Percentiles rank a stretch among this genome's conserved stretches.
Conservation (phyloP, 164 flowering plant genomes). For the Hamamelis virginiana region DNA sequence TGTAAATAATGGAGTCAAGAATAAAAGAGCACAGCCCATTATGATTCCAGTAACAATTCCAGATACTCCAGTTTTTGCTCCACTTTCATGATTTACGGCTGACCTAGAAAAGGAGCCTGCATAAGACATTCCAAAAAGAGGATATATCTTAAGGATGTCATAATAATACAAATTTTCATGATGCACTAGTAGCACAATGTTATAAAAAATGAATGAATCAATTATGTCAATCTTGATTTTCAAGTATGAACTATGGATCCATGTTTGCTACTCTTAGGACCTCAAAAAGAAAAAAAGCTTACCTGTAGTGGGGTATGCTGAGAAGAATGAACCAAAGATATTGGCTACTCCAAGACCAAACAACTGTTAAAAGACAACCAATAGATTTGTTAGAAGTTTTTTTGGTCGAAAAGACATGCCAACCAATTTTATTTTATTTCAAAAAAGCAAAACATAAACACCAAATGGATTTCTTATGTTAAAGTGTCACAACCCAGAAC, state of each 20-base stretch:
- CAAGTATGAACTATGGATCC: neutral
- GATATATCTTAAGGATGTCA: constrained; percentile 1
- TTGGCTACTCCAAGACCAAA: constrained; percentile 98
- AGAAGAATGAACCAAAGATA: constrained; percentile 87
- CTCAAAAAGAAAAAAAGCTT: constrained; percentile 11
- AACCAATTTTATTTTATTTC: neutral
- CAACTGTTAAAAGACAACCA: constrained; percentile 47
- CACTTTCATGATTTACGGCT: constrained; percentile 98
- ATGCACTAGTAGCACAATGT: no score
- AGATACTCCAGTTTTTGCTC: constrained; percentile 93
- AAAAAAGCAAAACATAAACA: no score
- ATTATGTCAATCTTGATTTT: neutral
- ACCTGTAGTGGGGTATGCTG: constrained; percentile 95
- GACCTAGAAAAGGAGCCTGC: constrained; percentile 99
- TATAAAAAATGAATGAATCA: no score
- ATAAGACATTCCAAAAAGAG: constrained; percentile 17
- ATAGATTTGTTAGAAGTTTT: neutral
- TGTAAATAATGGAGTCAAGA: constrained; percentile 82
- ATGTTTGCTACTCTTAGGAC: constrained; percentile 1
- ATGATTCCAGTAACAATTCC: constrained; percentile 80
- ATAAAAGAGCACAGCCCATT: constrained; percentile 82
- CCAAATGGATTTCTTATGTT: no score
- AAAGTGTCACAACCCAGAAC: neutral
- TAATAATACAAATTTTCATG: neutral
- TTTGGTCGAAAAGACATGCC: neutral